These are phyloP conservation scores for Boletus mariae DNA, from an alignment of 1,284 basidiomycete genomes.

Conservation along the genomic window DNA sequence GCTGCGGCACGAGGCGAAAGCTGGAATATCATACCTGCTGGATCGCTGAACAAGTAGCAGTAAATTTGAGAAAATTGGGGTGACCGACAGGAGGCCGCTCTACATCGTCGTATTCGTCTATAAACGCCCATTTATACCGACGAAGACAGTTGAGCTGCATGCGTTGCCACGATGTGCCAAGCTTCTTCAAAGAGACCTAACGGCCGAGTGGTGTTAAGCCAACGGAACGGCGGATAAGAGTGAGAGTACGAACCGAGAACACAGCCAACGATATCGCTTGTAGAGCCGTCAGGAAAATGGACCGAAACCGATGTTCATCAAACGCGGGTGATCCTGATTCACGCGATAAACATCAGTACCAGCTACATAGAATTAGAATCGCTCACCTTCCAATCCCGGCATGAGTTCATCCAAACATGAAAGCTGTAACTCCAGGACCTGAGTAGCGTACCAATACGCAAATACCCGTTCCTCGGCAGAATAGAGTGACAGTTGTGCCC, in stretches of 20 bases:
- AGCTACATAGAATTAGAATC: background rate
- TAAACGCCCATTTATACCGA: slow-evolving; percentile 75
- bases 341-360: background rate
- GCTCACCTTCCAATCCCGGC: slow-evolving; percentile 36
- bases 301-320: slow-evolving; percentile 49
- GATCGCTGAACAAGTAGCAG: slow-evolving; percentile 34
- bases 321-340: slow-evolving; percentile 40
- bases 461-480: slow-evolving; percentile 60
- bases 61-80: slow-evolving; percentile 45
- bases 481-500: slow-evolving; percentile 77
- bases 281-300: slow-evolving; percentile 49
- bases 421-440: slow-evolving; percentile 55
- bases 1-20: background rate
- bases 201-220: background rate
- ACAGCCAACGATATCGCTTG: slow-evolving; percentile 48
- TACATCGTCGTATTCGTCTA: slow-evolving; percentile 48
- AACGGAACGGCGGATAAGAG: background rate
- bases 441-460: slow-evolving; percentile 69
- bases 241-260: slow-evolving; percentile 40
- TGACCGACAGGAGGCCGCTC: slow-evolving; percentile 39
- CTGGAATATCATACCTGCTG: slow-evolving; percentile 30
- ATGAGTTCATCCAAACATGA: slow-evolving; percentile 49
- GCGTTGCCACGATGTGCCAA: slow-evolving; percentile 35
- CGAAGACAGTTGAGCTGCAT: slow-evolving; percentile 49
- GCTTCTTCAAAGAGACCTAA: slow-evolving; percentile 36